Conservation (phyloP, 1,139 yeast species). For the Kodamaea fungicola region DNA sequence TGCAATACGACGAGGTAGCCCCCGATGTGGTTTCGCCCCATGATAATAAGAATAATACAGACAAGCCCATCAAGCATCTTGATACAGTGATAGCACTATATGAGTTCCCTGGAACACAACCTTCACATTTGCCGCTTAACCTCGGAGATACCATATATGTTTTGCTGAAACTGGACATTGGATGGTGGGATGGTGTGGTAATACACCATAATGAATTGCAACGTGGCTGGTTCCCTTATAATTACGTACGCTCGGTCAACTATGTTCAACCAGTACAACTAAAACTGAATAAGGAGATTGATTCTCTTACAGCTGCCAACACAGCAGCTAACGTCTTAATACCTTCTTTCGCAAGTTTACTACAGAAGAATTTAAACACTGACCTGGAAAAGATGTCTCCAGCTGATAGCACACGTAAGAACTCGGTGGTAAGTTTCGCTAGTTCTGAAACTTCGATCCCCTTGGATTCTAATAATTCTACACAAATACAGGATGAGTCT, state of each 20-base stretch:
- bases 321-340: conserved; percentile 50
- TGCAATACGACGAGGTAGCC: conserved; percentile 31
- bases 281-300: conserved; percentile 41
- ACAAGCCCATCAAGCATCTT: conserved; percentile 33
- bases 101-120: conserved; percentile 47
- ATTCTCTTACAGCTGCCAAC: conserved; percentile 46
- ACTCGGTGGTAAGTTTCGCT: conserved; percentile 49
- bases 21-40: conserved; percentile 38
- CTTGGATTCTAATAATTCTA: conserved; percentile 10
- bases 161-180: conserved; percentile 48
- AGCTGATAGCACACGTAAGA: conserved; percentile 34
- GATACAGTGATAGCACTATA: conserved; percentile 53
- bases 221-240: conserved; percentile 78
- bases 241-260: conserved; percentile 48
- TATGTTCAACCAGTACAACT: conserved; percentile 46
- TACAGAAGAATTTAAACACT: conserved; percentile 31
- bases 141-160: conserved; percentile 53
- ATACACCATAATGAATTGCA: conserved; percentile 35
- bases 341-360: conserved; percentile 40
- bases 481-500: conserved; percentile 3
- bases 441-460: conserved; percentile 36
- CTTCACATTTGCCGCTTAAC: conserved; percentile 43
- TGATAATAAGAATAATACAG: conserved; percentile 17
- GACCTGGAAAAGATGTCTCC: conserved; percentile 33
- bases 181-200: conserved; percentile 79